Evolutionary conservation across 73 alveolate genomes (phyloP).

Genomic region (Paramecium pentaurelia): DNA sequence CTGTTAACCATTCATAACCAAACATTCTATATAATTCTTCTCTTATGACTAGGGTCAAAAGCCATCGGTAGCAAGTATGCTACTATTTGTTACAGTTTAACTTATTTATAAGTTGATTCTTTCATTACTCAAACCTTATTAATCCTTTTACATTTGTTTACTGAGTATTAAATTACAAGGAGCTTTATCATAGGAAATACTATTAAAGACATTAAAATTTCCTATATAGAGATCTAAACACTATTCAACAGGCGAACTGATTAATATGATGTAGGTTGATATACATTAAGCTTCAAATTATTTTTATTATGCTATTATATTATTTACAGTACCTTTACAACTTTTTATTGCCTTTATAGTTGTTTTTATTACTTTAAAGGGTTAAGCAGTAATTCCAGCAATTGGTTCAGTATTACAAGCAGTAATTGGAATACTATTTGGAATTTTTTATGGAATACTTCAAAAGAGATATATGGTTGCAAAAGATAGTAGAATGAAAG

Average conservation of each 20-base stretch:
- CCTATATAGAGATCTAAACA: not conserved
- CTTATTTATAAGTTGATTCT: not conserved
- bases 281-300: not conserved
- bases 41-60: not conserved
- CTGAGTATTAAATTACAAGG: not conserved
- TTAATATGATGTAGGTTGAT: slow-evolving; percentile 10
- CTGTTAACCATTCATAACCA: not conserved
- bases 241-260: not conserved
- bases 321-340: not conserved
- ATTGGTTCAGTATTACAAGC: not conserved
- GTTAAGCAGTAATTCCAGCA: not conserved
- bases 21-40: not conserved
- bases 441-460: not conserved
- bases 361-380: not conserved
- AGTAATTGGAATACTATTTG: not conserved
- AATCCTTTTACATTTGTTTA: not conserved
- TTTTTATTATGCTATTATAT: not conserved
- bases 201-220: not conserved
- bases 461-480: slow-evolving; percentile 14
- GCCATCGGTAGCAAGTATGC: not conserved
- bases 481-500: not conserved
- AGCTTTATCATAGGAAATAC: not conserved
- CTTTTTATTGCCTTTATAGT: not conserved
- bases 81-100: not conserved
- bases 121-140: not conserved